Evolutionary conservation across 2,329 filamentous ascomycete species (phyloP), one percentile per base, ranked within the genome.

Genomic region (Cadophora sp.): DNA sequence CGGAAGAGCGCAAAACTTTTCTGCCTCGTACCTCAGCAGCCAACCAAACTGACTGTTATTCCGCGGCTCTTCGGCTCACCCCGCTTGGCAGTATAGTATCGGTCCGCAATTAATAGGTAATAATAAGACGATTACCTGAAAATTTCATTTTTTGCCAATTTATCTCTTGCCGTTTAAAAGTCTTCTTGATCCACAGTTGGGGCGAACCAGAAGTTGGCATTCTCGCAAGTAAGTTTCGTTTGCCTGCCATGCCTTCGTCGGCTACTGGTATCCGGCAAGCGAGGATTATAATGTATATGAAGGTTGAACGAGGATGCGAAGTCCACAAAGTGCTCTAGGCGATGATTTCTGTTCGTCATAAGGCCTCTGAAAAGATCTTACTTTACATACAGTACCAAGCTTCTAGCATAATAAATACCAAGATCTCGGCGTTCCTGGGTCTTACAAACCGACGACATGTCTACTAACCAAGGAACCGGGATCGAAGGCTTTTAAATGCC

Each of bases 121-220:
- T 31, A 37, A 51, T 34, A 37, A 46, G 48, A n/a, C 43, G 46
- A 62, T 61, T 62, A 51, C 19, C 14, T 37, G 61, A 53, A 37
- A 37, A 40, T 40, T 34, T 63, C 46, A 22, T 1, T n/a, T 40
- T n/a, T 27, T 22, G 12, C n/a, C 31, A 19, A 16, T 62, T 53
- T 34, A 31, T 48, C 43, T 59, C 56, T 19, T 59, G 22, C 43
- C 31, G 55, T 26, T 16, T 31, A 40, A n/a, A 43, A 16, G 34
- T 59, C 34, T 14, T 29, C 26, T 29, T 43, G 56, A 59, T 59
- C 56, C 56, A 59, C 56, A 59, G 31, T 27, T 40, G 22, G 27
- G 34, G 31, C 34, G 34, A n/a, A 26, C 31, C 29, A 37, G 19
- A 58, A 58, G 27, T 2, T 37, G 29, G 22, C 14, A 40, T n/a